Percentiles rank a stretch among this genome's conserved stretches.
These are phyloP conservation scores for Xanthoconium separans DNA, from an alignment of 1,284 basidiomycete genomes.

Conservation along the genomic window DNA sequence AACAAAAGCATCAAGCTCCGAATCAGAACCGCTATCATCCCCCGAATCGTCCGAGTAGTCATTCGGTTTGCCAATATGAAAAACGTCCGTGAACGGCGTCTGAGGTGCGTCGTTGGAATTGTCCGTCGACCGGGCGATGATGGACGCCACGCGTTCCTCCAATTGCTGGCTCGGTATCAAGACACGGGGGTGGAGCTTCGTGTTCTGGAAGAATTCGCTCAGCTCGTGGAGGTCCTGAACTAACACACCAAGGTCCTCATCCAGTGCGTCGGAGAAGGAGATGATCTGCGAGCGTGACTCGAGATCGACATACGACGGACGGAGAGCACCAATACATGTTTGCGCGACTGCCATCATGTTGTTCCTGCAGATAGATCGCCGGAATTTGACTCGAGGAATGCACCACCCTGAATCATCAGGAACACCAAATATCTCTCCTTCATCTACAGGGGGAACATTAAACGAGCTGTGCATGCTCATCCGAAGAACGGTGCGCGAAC, in stretches of 20 bases:
- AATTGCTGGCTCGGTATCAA: slow-evolving; percentile 54
- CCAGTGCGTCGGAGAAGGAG: slow-evolving; percentile 34
- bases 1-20: slow-evolving; percentile 67
- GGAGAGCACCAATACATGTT: slow-evolving; percentile 72
- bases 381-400: slow-evolving; percentile 64
- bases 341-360: slow-evolving; percentile 86
- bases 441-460: slow-evolving; percentile 45
- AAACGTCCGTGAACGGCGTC: slow-evolving; percentile 77
- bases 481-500: slow-evolving; percentile 81
- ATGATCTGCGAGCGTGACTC: slow-evolving; percentile 51
- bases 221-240: slow-evolving; percentile 87
- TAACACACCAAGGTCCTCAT: slow-evolving; percentile 78
- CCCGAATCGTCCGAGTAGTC: slow-evolving; percentile 47
- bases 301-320: slow-evolving; percentile 72
- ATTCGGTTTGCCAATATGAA: slow-evolving; percentile 52
- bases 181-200: slow-evolving; percentile 29
- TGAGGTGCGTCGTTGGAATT: slow-evolving; percentile 57
- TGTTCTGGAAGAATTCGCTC: slow-evolving; percentile 81
- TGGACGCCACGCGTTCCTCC: slow-evolving; percentile 76
- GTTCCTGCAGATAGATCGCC: slow-evolving; percentile 63
- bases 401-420: slow-evolving; percentile 86
- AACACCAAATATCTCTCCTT: slow-evolving; percentile 76
- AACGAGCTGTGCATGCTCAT: slow-evolving; percentile 76
- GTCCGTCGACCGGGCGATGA: slow-evolving; percentile 71
- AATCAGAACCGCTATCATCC: slow-evolving; percentile 53